These are phyloP conservation scores for Candolleomyces aberdarensis DNA, from an alignment of 768 basidiomycete species.

Conservation along the genomic window DNA sequence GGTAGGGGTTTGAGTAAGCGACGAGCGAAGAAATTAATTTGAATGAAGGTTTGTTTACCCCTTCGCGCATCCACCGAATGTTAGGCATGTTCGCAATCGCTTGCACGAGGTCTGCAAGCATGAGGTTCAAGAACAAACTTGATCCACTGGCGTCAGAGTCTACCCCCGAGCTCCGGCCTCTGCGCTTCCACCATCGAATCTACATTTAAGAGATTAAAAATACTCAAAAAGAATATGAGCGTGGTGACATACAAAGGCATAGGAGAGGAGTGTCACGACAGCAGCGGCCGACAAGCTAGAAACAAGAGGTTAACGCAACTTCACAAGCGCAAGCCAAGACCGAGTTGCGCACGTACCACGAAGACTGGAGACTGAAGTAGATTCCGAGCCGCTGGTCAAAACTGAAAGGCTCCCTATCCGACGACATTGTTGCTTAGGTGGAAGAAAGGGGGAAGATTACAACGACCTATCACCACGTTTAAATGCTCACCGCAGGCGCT, in stretches of 20 bases:
- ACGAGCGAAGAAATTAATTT: neutral
- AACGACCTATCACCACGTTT: no score
- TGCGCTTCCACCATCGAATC: constrained; percentile 16
- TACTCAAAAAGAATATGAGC: constrained; percentile 7
- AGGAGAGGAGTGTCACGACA: constrained; percentile 20
- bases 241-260: constrained; percentile 21
- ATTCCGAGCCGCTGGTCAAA: constrained; percentile 23
- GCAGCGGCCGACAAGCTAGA: constrained; percentile 18
- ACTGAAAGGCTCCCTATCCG: constrained; percentile 10
- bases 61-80: constrained; percentile 37
- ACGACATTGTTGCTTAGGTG: neutral
- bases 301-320: neutral
- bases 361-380: constrained; percentile 19
- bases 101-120: constrained; percentile 47
- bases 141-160: constrained; percentile 28
- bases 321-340: constrained; percentile 5
- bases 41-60: constrained; percentile 21
- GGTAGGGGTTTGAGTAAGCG: constrained; percentile 12
- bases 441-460: neutral
- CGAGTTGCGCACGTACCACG: constrained; percentile 16
- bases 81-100: constrained; percentile 42
- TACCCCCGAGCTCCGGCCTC: constrained; percentile 9
- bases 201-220: constrained; percentile 1
- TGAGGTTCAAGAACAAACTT: constrained; percentile 44
- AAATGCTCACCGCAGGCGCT: no score